Base-by-base conservation (phyloP, 805 yeast genomes). In the Barnettozyma sucrosica region DNA sequence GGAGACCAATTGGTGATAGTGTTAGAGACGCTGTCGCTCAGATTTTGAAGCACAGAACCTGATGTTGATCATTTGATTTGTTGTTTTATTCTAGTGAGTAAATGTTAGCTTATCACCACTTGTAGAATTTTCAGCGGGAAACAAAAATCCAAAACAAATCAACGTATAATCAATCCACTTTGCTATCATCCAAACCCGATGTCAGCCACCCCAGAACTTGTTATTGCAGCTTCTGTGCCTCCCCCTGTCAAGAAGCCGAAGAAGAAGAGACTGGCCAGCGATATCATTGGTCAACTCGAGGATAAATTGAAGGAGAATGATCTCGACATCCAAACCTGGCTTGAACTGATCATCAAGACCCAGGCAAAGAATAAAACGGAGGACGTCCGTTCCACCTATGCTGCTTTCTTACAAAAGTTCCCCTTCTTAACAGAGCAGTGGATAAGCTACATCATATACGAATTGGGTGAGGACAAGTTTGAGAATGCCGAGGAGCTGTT, bases 361-460 rank as follows among this genome's bases (percentile, higher is more conserved):
- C 79, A 74, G 47, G 62, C 68, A 18, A 75, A 79, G 52, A 87
- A 80, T 48, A 76, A 79, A 50, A 75, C 72, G 43, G 87, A 79
- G 24, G 79, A 77, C 45, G 80, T 85, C 3, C 66, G 84, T 33
- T 67, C 70, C 7, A 71, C 74, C 0, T 89, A 76, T 62, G 83
- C 82, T 46, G 66, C 75, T 19, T 80, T 85, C 55, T 73, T 90
- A 40, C 63, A 63, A 18, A 69, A 76, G 8, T 90, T 87, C 69
- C 88, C 87, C 24, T 76, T 74, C 46, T 80, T 83, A 55, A 84
- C 84, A 1, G 71, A 74, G 16, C 75, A 81, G n/a, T 92, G 97
- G 96, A 71, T 80, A 30, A 72, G 69, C 36, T 89, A 87, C 64
- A 77, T 86, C 49, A 77, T 79, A 45, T 77, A 76, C 55, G 87